A percentile compares a stretch with the other conserved stretches of the same genome.
phyloP scores from a whole-genome alignment of 1,139 yeast species.

The Lodderomyces elongisporus region DNA sequence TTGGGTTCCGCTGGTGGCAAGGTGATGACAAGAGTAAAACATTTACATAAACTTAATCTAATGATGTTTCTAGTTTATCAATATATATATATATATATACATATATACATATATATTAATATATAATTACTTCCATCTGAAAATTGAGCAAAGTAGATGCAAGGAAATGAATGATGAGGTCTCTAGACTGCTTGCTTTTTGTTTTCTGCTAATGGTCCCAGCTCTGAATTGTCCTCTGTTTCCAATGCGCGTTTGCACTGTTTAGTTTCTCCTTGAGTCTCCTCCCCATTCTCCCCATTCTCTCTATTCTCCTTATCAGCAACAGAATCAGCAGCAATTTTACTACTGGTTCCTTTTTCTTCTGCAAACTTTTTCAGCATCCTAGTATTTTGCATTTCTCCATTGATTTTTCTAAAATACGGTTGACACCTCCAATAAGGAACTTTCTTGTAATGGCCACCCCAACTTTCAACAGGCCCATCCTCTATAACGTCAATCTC shows the following conservation, averaged over 20 bases:
- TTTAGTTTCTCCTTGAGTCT: neutral
- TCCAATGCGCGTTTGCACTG: too few relatives aligned
- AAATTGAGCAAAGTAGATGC: too few relatives aligned
- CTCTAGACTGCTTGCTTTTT: neutral
- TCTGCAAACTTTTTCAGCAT: slow-evolving; percentile 41
- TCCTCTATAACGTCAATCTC: slow-evolving; percentile 47
- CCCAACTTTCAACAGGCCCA: slow-evolving; percentile 64
- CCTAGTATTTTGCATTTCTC: slow-evolving; percentile 46
- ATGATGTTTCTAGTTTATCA: neutral
- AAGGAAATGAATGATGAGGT: too few relatives aligned
- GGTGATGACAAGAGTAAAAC: slow-evolving; percentile 22
- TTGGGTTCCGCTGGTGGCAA: slow-evolving; percentile 36
- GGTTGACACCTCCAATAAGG: slow-evolving; percentile 99
- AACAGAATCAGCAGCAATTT: too few relatives aligned
- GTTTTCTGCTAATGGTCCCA: neutral
- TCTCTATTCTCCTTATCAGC: slow-evolving; percentile 3
- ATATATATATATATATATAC: neutral
- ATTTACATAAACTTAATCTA: slow-evolving; percentile 16
- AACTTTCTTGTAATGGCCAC: slow-evolving; percentile 73
- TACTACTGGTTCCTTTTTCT: slow-evolving; percentile 11
- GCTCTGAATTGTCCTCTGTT: neutral
- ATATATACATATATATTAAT: neutral
- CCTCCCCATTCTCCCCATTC: neutral
- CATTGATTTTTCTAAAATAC: slow-evolving; percentile 81
- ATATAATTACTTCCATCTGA: too few relatives aligned